Evolutionary conservation across 2,329 filamentous ascomycete genomes (phyloP), one percentile per base, ranked within the genome.

Genomic region (Pseudogymnoascus sp.): DNA sequence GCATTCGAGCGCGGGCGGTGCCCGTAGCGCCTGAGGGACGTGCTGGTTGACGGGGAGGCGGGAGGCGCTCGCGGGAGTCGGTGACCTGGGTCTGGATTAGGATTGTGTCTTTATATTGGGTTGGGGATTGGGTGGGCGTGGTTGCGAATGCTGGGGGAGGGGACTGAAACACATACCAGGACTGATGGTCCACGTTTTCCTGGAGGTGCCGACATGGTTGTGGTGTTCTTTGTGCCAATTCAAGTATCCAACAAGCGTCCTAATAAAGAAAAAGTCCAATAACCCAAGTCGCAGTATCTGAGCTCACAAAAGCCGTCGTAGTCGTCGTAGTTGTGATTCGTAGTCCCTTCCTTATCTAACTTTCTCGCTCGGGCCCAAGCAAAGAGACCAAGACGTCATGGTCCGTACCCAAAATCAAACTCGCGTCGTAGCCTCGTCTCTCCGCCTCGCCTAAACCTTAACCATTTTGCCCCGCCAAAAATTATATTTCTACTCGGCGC

Each of bases 131-230:
- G n/a, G 60, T 54, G n/a, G 63, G 63, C 69, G 60, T 70, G 65
- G 39, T 62, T 21, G 25, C 34, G 57, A 60, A 48, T 25, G 41
- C 63, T 37, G 37, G 48, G 28, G 54, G 51, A 23, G 63, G 62
- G 61, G 43, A 51, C 34, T 45, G 37, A 62, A 41, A 25, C 31
- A 69, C 78, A 63, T 78, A 87, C 85, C 74, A 87, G 77, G 66
- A 86, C 84, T 62, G 85, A 85, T n/a, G 83, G 83, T 14, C 82
- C 80, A 71, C 83, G 79, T 73, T 85, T 86, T 62, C 68, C 68
- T 36, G 68, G 71, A 36, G 63, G 57, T 34, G 66, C 61, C 34
- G 64, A 34, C 57, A 60, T 60, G 31, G 16, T 13, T 60, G 4
- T 60, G 4, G 36, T 60, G 3, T 36, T 11, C 21, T n/a, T n/a